Percentiles rank a stretch among this genome's conserved stretches.
Conservation (phyloP, 345 rosid species). For the Fremontodendron californicum region DNA sequence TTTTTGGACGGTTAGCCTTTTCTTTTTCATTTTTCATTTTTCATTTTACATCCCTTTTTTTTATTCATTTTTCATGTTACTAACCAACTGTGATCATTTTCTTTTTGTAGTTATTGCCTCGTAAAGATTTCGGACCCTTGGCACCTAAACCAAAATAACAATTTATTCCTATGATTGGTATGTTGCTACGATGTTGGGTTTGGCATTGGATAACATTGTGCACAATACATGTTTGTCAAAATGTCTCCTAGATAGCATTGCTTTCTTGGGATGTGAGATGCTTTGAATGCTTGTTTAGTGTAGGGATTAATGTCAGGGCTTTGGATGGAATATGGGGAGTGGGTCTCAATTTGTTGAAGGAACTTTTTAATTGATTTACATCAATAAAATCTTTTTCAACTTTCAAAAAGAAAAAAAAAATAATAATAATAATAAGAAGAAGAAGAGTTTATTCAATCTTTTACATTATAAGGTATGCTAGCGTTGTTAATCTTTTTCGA, state of each 20-base stretch:
- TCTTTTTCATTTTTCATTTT: neutral
- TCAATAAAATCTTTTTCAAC: neutral
- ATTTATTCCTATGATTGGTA: neutral
- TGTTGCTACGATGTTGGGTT: neutral
- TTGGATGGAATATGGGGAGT: neutral
- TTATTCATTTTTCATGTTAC: neutral
- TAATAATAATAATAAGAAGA: too few relatives aligned
- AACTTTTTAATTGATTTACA: neutral
- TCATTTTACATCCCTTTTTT: neutral
- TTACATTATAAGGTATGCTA: neutral
- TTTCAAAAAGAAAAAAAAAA: neutral
- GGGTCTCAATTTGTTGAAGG: neutral
- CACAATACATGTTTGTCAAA: neutral
- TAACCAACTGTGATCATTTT: neutral
- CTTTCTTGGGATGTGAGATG: neutral
- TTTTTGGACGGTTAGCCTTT: conserved; percentile 52
- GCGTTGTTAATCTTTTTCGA: neutral
- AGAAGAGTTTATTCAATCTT: neutral
- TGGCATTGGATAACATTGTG: neutral
- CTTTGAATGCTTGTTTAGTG: neutral
- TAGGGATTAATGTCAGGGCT: neutral
- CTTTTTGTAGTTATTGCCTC: conserved; percentile 48
- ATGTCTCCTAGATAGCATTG: neutral
- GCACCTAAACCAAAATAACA: neutral
- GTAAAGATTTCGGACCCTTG: conserved; percentile 43